Evolutionary conservation across 2,329 filamentous ascomycete species (phyloP), one percentile per base, ranked within the genome.

Genomic region (Colletotrichum sidae): DNA sequence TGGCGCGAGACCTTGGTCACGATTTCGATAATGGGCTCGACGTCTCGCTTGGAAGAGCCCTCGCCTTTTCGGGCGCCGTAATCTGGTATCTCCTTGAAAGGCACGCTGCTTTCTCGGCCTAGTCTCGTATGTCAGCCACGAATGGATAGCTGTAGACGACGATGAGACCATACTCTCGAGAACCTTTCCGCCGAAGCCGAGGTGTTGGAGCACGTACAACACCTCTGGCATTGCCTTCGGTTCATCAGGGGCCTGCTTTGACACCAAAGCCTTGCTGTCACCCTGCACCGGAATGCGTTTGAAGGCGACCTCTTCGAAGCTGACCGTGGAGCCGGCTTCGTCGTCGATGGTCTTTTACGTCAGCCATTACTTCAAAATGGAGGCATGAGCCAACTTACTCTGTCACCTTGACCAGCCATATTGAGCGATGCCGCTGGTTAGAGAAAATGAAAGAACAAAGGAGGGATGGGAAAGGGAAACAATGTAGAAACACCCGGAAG

Each of bases 11-110:
- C 73, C 17, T 74, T 75, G 8, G 80, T 82, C 34, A 81, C 65
- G 55, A 83, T 80, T 68, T 83, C 80, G n/a, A 83, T 71, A 11
- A 83, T 72, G 1, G 80, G 76, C 58, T 75, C 74, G 55, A 72
- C 70, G 11, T 51, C 44, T 8, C 58, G 46, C 12, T 64, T 56
- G 10, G 70, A 70, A 5, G 68, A 56, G 10, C 72, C 65, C 1
- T 71, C 71, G n/a, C 71, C 68, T 4, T 72, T 71, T n/a, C 33
- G 17, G 3, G 53, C 46, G 35, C 71, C 64, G 25, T 72, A 69
- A 41, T 74, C 72, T 6, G 74, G 70, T 4, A 78, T 69, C 15
- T 78, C 67, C 25, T 77, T 73, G 67, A 82, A 79, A 3, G 81
- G 77, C 51, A 73, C 73, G 12, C 69, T 68, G 67, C 79, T 80